Percentiles rank a stretch among this genome's conserved stretches.
These are phyloP conservation scores for Carallia brachiata DNA, from an alignment of 345 rosid genomes.

Conservation along the genomic window DNA sequence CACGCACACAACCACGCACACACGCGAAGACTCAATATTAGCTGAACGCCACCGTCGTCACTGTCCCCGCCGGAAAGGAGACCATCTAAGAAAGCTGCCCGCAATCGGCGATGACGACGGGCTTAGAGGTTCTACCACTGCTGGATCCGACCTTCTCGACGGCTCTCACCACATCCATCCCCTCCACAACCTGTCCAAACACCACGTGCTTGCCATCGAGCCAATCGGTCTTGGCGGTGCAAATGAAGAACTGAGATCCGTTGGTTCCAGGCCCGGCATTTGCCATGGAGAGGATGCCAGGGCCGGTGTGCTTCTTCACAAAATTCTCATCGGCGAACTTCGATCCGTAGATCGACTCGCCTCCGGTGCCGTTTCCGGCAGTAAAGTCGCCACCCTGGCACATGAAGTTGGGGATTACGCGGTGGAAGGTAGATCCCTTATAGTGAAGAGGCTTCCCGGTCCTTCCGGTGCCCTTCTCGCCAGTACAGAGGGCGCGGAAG, in stretches of 20 bases:
- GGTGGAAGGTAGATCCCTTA: constrained; percentile 27
- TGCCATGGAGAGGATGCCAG: constrained; percentile 33
- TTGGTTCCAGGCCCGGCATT: constrained; percentile 31
- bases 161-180: constrained; percentile 25
- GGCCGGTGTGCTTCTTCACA: constrained; percentile 28
- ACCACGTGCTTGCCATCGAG: constrained; percentile 31
- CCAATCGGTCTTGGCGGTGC: constrained; percentile 27
- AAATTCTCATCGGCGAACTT: constrained; percentile 36
- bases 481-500: constrained; percentile 40
- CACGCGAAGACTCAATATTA: background rate
- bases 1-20: too few species aligned
- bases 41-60: background rate
- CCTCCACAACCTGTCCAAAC: constrained; percentile 23
- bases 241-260: constrained; percentile 34
- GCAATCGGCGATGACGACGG: constrained; percentile 18
- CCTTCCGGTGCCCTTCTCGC: constrained; percentile 32
- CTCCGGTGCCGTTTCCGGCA: constrained; percentile 32
- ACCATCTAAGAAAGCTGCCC: constrained; percentile 18
- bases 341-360: constrained; percentile 32
- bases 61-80: background rate
- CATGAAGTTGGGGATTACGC: constrained; percentile 32
- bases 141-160: constrained; percentile 22
- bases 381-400: constrained; percentile 34
- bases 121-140: constrained; percentile 15
- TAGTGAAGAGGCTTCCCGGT: constrained; percentile 29